Evolutionary conservation across 2,329 filamentous ascomycete species (phyloP).

Genomic region (Ophiostoma tasmaniense): DNA sequence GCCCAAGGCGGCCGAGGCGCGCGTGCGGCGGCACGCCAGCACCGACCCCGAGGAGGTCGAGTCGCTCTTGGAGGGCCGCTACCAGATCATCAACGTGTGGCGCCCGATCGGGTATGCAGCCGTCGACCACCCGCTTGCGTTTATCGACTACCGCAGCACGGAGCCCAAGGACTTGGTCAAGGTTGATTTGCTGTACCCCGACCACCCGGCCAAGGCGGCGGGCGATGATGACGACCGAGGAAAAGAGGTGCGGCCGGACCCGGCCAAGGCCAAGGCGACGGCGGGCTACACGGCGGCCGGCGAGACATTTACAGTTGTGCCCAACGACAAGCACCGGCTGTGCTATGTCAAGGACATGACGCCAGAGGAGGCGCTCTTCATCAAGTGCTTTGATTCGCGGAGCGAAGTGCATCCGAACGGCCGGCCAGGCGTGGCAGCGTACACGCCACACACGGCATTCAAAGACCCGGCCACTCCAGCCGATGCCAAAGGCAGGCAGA

Average conservation of each 20-base stretch:
- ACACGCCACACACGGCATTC: constrained; percentile 48
- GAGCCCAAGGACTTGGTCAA: constrained; percentile 49
- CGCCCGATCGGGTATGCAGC: constrained; percentile 56
- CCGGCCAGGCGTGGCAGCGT: constrained; percentile 36
- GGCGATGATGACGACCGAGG: constrained; percentile 43
- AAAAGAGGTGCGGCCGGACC: constrained; percentile 48
- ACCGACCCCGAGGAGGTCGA: constrained; percentile 43
- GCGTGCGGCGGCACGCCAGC: constrained; percentile 52
- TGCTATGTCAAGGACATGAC: constrained; percentile 63
- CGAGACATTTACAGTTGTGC: constrained; percentile 52
- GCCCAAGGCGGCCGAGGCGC: constrained; percentile 48
- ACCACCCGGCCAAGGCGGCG: constrained; percentile 26
- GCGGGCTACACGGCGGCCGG: constrained; percentile 52
- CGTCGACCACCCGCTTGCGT: constrained; percentile 54
- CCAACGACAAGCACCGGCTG: constrained; percentile 51
- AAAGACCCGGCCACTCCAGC: constrained; percentile 44
- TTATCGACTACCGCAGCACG: constrained; percentile 56
- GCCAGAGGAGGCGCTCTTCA: constrained; percentile 38
- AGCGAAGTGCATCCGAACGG: constrained; percentile 28
- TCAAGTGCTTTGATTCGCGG: constrained; percentile 47
- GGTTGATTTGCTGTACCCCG: constrained; percentile 55
- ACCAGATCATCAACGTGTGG: constrained; percentile 65
- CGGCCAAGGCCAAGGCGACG: constrained; percentile 36
- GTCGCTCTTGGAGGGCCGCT: constrained; percentile 47
- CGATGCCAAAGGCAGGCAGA: constrained; percentile 42